Base-by-base conservation (phyloP, 306 rosid genomes). In the Carpinus viminea region DNA sequence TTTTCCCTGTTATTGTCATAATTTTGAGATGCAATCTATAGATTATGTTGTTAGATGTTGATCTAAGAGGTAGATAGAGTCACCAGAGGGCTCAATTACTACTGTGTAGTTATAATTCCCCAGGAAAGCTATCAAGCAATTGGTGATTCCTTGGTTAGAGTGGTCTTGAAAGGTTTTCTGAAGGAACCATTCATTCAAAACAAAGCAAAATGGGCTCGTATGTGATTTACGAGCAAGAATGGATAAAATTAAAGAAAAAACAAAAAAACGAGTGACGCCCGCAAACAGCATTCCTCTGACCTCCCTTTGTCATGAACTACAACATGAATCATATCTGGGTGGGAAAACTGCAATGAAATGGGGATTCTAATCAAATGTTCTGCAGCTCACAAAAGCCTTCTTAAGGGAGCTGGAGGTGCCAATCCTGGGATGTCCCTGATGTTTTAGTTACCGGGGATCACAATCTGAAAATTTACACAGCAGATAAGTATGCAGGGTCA, bases 371-470 rank as follows among this genome's bases (percentile, higher is more conserved):
- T 81, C 77, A 48, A 83, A 70, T 82, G 72, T 74, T 84, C 83
- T 51, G 73, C 82, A 2, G 77, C 87, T 82, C 91, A 91, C 86
- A 96, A 87, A 83, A 96, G 99, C 88, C 92, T 91, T 86, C 99
- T 86, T 11, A 81, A 56, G n/a, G 97, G 92, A 24, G 76, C 99
- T 68, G 99, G 99, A 48, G 98, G 99, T 12, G 98, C 99, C 91
- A 96, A 78, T 70, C 99, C 98, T 31, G 98, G 98, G 76, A 93
- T 91, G 79, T 90, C 98, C 83, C 88, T 88, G 61, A 91, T 90
- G 83, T 89, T 80, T 82, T 93, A 93, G 91, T 93, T 93, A 83
- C 81, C 61, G 43, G 98, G 99, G 78, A 90, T 68, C 87, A 96
- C 94, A 86, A 96, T 85, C 99, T 96, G 89, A 83, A 86, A 46